A percentile compares a stretch with the other conserved stretches of the same genome.
Conservation (phyloP, 2,329 filamentous ascomycete species). For the Fusarium agapanthi region DNA sequence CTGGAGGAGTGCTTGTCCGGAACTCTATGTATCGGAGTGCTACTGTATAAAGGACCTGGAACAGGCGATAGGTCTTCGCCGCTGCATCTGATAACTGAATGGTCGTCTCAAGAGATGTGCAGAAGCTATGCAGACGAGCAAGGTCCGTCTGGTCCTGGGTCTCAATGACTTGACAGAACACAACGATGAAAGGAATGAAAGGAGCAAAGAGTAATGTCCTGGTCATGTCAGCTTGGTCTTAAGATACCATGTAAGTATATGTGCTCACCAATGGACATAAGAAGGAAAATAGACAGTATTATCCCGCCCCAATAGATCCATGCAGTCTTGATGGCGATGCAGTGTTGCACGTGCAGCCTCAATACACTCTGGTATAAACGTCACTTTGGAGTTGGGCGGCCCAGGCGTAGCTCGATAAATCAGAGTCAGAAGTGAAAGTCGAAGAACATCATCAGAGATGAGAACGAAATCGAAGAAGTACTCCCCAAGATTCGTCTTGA, state of each 20-base stretch:
- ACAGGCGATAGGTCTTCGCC: constrained; percentile 64
- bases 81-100: constrained; percentile 58
- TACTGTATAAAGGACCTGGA: constrained; percentile 65
- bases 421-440: constrained; percentile 53
- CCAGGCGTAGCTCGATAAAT: constrained; percentile 54
- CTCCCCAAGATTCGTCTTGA: constrained; percentile 36
- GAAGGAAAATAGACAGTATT: constrained; percentile 50
- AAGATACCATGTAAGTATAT: too few relatives aligned
- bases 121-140: constrained; percentile 59
- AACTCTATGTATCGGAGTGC: constrained; percentile 67
- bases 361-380: constrained; percentile 54
- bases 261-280: constrained; percentile 54
- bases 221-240: background rate
- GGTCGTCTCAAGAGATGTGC: constrained; percentile 59
- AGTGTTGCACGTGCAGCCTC: constrained; percentile 53
- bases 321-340: constrained; percentile 51
- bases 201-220: constrained; percentile 60
- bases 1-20: constrained; percentile 47
- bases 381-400: constrained; percentile 40
- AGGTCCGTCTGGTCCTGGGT: constrained; percentile 53
- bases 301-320: constrained; percentile 49
- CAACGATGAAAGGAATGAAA: constrained; percentile 62
- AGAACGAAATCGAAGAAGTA: constrained; percentile 48
- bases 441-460: constrained; percentile 53
- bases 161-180: constrained; percentile 61